Evolutionary conservation across 116 monocot species (phyloP).

Genomic region (Posidonia oceanica): DNA sequence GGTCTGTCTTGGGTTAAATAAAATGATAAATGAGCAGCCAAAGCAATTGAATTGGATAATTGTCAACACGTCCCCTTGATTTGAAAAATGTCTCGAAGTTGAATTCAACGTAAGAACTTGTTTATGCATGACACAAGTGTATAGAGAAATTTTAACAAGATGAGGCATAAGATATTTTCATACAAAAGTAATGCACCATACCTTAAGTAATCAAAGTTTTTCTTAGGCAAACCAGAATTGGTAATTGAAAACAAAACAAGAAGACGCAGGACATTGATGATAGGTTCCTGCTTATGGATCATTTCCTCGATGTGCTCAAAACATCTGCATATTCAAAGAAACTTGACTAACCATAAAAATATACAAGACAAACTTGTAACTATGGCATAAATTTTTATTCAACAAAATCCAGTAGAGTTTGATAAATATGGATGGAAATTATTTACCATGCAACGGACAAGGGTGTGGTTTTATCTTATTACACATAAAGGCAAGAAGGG

Average conservation of each 20-base stretch:
- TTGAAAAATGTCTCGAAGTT: not conserved
- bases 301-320: conserved; percentile 98
- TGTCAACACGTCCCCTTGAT: not conserved
- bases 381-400: too few relatives aligned
- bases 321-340: conserved; percentile 41
- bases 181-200: conserved; percentile 7
- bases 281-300: conserved; percentile 96
- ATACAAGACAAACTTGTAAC: not conserved
- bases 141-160: too few relatives aligned
- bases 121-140: too few relatives aligned
- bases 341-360: not conserved
- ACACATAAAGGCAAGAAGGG: too few relatives aligned
- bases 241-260: conserved; percentile 86
- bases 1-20: too few relatives aligned
- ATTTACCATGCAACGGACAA: too few relatives aligned
- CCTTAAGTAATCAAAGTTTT: conserved; percentile 90
- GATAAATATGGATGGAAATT: not conserved
- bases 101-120: too few relatives aligned
- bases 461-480: too few relatives aligned
- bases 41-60: too few relatives aligned
- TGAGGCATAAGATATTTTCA: not conserved
- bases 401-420: too few relatives aligned
- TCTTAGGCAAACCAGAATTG: conserved; percentile 91
- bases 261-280: conserved; percentile 65
- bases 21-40: too few relatives aligned